phyloP scores from a whole-genome alignment of 345 rosid species.

The Pistacia vera region DNA sequence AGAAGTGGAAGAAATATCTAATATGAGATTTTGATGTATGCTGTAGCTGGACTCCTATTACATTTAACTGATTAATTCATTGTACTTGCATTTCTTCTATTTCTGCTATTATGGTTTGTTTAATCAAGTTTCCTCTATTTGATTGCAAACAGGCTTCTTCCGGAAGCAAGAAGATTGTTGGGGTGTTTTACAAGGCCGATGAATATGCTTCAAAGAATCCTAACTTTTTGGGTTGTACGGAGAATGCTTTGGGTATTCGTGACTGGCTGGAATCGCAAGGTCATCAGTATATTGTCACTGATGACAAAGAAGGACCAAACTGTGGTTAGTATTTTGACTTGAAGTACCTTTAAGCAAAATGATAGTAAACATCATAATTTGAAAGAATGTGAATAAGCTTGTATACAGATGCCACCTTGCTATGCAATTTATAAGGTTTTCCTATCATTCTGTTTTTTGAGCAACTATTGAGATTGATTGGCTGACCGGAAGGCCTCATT shows the following conservation, averaged over 20 bases:
- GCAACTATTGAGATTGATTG: not conserved
- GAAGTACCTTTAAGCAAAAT: not conserved
- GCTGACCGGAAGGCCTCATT: not conserved
- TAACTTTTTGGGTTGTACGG: slow-evolving; percentile 77
- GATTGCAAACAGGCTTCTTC: slow-evolving; percentile 57
- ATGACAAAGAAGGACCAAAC: slow-evolving; percentile 87
- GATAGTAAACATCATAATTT: not conserved
- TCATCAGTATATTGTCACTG: slow-evolving; percentile 84
- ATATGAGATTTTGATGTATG: not conserved
- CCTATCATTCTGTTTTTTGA: not conserved
- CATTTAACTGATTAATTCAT: not conserved
- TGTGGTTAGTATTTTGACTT: slow-evolving; percentile 46
- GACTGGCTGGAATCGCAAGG: slow-evolving; percentile 84
- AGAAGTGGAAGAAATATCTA: not conserved
- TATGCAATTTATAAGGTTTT: not conserved
- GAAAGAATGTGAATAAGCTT: not conserved
- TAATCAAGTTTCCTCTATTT: not conserved
- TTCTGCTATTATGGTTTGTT: not conserved
- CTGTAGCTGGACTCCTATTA: not conserved
- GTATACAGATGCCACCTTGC: not conserved
- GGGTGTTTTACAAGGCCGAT: slow-evolving; percentile 94
- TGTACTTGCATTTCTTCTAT: not conserved
- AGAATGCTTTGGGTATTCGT: slow-evolving; percentile 76
- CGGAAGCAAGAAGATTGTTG: slow-evolving; percentile 87
- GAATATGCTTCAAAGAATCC: slow-evolving; percentile 77